Evolutionary conservation across 495 filamentous ascomycete species (phyloP).

Genomic region (Pyrenopolyporus hunteri): DNA sequence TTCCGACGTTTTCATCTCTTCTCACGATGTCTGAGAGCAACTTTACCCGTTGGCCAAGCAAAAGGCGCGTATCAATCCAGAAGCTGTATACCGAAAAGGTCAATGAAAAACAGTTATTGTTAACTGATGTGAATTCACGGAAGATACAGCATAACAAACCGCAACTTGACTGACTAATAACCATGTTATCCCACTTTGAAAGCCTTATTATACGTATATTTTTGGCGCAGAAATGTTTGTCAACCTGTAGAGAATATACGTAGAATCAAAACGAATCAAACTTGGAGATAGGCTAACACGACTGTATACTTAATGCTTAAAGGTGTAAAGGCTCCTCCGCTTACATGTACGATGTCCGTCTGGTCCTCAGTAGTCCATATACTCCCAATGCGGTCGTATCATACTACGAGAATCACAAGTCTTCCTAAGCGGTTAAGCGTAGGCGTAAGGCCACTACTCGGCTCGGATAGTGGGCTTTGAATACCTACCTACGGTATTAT

Average conservation of each 20-base stretch:
- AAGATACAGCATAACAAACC: neutral
- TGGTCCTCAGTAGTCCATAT: too few species aligned
- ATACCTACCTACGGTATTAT: neutral
- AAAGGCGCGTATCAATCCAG: neutral
- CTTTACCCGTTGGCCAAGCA: conserved; percentile 3
- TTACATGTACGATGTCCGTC: neutral
- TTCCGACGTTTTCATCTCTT: conserved; percentile 1
- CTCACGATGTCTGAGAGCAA: conserved; percentile 9
- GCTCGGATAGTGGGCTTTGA: neutral
- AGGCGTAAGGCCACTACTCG: conserved; percentile 1
- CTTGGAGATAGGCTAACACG: neutral
- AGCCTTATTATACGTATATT: neutral
- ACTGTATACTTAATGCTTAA: neutral
- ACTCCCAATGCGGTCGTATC: too few species aligned
- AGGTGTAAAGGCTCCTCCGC: neutral
- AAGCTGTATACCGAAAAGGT: too few species aligned
- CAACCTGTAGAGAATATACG: neutral
- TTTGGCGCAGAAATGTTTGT: neutral
- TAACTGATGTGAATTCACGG: neutral
- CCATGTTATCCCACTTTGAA: too few species aligned
- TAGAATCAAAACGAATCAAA: neutral
- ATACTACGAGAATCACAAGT: too few species aligned
- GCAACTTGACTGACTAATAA: neutral
- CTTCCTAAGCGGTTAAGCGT: neutral
- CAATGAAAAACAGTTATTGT: neutral